phyloP scores from a whole-genome alignment of 75 land plant genomes.

The Pseudotsuga menziesii region DNA sequence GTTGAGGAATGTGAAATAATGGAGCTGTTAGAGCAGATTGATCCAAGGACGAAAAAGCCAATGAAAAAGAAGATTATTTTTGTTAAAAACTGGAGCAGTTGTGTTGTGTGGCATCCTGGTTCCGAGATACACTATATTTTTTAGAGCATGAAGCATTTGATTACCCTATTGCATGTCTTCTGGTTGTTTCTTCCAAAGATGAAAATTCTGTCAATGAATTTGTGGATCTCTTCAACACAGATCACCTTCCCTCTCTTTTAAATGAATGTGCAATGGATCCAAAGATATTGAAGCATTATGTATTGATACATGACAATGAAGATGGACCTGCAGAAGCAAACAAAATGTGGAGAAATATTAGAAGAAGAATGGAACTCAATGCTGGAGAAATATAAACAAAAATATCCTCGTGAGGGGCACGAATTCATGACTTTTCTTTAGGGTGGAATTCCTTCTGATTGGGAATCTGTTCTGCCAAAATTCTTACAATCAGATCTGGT shows the following conservation, averaged over 20 bases:
- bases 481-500: conserved; percentile 48
- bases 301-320: conserved; percentile 87
- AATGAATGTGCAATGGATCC: conserved; percentile 98
- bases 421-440: conserved; percentile 54
- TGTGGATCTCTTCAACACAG: conserved; percentile 78
- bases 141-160: conserved; percentile 99
- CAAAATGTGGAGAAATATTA: conserved; percentile 24
- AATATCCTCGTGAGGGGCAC: conserved; percentile 57
- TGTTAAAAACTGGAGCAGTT: conserved; percentile 91
- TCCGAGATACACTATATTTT: conserved; percentile 49
- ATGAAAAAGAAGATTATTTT: conserved; percentile 79
- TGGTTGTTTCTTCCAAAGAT: conserved; percentile 92
- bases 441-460: conserved; percentile 49
- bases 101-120: too few species aligned
- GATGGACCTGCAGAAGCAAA: conserved; percentile 61
- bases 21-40: conserved; percentile 83
- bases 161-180: conserved; percentile 93
- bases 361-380: conserved; percentile 42
- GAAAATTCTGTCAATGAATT: conserved; percentile 74
- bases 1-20: conserved; percentile 99
- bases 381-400: conserved; percentile 36
- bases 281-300: conserved; percentile 76
- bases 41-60: conserved; percentile 86
- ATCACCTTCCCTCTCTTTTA: conserved; percentile 74
- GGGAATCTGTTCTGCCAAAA: conserved; percentile 67